Evolutionary conservation across 1,284 basidiomycete species (phyloP).

Genomic region (Malassezia globosa): DNA sequence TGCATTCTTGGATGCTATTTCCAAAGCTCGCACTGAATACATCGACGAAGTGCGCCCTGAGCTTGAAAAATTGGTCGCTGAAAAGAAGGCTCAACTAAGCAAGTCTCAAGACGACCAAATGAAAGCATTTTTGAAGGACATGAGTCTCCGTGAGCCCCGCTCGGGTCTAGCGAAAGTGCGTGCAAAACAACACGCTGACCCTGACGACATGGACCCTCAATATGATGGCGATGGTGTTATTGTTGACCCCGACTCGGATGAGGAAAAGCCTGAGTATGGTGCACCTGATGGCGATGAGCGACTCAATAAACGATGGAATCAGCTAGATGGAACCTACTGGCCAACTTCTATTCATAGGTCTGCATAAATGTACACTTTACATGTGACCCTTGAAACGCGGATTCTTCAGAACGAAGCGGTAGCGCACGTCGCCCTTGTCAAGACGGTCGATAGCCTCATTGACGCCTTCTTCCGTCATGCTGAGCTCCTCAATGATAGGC

Average conservation of each 20-base stretch:
- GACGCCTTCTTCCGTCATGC: slow-evolving; percentile 39
- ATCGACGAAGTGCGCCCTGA: slow-evolving; percentile 81
- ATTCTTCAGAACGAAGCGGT: slow-evolving; percentile 35
- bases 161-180: slow-evolving; percentile 43
- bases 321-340: slow-evolving; percentile 17
- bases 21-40: slow-evolving; percentile 75
- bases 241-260: slow-evolving; percentile 42
- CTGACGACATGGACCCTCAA: slow-evolving; percentile 9
- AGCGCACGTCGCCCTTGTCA: slow-evolving; percentile 37
- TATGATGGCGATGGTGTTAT: slow-evolving; percentile 46
- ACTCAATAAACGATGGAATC: slow-evolving; percentile 11
- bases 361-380: neutral
- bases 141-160: slow-evolving; percentile 50
- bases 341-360: slow-evolving; percentile 1
- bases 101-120: slow-evolving; percentile 61
- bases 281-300: slow-evolving; percentile 12
- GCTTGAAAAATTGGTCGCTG: slow-evolving; percentile 58
- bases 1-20: slow-evolving; percentile 81
- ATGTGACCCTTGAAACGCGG: slow-evolving; percentile 7
- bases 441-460: slow-evolving; percentile 33
- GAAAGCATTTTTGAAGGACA: slow-evolving; percentile 71
- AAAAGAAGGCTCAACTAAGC: slow-evolving; percentile 56
- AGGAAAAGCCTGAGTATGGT: slow-evolving; percentile 26
- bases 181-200: slow-evolving; percentile 1
- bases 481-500: slow-evolving; percentile 38